phyloP scores from a whole-genome alignment of 1,284 basidiomycete species.

The Apiotrichum veenhuisii region DNA sequence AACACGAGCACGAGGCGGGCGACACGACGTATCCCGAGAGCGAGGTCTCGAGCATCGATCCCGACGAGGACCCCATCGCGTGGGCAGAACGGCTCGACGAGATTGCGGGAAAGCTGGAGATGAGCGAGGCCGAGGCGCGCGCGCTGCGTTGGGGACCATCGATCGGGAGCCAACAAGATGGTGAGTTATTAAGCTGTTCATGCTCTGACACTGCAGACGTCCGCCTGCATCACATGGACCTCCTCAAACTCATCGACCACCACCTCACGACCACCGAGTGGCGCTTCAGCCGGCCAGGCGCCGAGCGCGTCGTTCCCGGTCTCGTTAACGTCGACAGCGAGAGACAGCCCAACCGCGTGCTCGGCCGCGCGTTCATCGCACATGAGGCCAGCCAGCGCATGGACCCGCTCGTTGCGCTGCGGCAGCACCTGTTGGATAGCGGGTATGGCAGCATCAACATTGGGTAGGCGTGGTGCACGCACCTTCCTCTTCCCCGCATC shows the following conservation, averaged over 20 bases:
- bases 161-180: slow-evolving; percentile 16
- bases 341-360: slow-evolving; percentile 26
- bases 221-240: slow-evolving; percentile 15
- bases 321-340: background rate
- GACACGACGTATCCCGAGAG: slow-evolving; percentile 20
- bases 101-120: slow-evolving; percentile 40
- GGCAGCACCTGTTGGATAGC: slow-evolving; percentile 7
- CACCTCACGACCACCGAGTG: slow-evolving; percentile 38
- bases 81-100: slow-evolving; percentile 42
- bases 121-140: slow-evolving; percentile 35
- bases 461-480: no score
- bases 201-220: slow-evolving; percentile 19
- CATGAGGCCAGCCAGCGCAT: slow-evolving; percentile 4
- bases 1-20: slow-evolving; percentile 2
- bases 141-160: slow-evolving; percentile 39
- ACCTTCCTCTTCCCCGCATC: no score
- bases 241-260: slow-evolving; percentile 34
- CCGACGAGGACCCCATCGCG: slow-evolving; percentile 36
- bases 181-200: slow-evolving; percentile 1
- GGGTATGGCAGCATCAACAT: background rate
- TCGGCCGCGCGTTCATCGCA: slow-evolving; percentile 17
- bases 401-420: slow-evolving; percentile 2
- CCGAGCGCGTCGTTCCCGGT: background rate
- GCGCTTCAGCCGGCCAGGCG: slow-evolving; percentile 23
- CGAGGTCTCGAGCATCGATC: slow-evolving; percentile 32